Base-by-base conservation (phyloP, 176 grass and related monocot genomes). In the Tuctoria greenei region DNA sequence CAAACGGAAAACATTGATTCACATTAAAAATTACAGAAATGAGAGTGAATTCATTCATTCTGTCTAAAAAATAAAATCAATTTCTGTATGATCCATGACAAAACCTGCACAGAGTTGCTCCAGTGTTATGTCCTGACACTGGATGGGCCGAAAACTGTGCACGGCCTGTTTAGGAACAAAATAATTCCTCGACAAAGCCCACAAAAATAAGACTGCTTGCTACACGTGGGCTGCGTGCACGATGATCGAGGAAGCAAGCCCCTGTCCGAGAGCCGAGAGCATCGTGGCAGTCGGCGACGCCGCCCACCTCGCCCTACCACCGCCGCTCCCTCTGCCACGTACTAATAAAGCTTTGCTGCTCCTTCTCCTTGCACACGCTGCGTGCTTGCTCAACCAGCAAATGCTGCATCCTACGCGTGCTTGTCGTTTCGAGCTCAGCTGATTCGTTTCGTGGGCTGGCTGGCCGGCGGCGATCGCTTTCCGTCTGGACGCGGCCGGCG, bases 381-480 rank as follows among this genome's bases (percentile, higher is more conserved):
- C 64, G 40, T 50, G 47, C 63, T 44, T 24, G n/a, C 7, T 68
- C 23, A 7, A 56, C 25, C 70, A 24, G 35, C n/a, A 2, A 72
- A 68, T 27, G 66, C 23, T 4, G 42, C 74, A 24, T 35, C 37
- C 8, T 4, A n/a, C n/a, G n/a, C 1, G 21, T 49, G 11, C 18
- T 37, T 76, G 2, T n/a, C n/a, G n/a, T 37, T 17, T 73, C 3
- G 50, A 57, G 8, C 21, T 38, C 70, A 16, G 35, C 70, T 73
- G 70, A 57, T 40, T 73, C 27, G 35, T 51, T 51, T 31, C 52
- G 52, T 74, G 21, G n/a, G 56, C 36, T 55, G n/a, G 56, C 36
- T 55, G 36, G 52, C 10, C 15, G 37, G 54, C 5, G 39, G 44
- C 21, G 31, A 37, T 66, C 40, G 45, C 14, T 54, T 52, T 16